Base-by-base conservation (phyloP, 192 early-diverging fungal species). In the Spizellomyces sp. region DNA sequence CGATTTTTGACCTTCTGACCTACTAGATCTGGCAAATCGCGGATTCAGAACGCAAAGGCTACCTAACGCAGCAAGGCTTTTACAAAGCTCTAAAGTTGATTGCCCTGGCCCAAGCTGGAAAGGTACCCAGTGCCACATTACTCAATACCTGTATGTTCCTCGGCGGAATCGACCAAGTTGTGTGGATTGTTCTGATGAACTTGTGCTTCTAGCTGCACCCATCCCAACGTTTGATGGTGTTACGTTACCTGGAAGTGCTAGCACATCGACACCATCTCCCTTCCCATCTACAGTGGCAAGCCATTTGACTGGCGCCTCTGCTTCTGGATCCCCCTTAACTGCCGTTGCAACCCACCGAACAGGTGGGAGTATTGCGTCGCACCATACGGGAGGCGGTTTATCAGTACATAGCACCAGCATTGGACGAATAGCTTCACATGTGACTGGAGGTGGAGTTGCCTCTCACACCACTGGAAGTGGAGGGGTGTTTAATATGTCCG, bases 1-100 rank as follows among this genome's bases (percentile, higher is more conserved):
- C 46, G 14, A 60, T 5, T 36, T 5, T 61, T 10, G n/a, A 42
- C 58, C 10, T n/a, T n/a, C 15, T 43, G 45, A 72, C n/a, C 12
- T 17, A 10, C 68, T 36, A 36, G 82, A 93, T 98, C 58, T 98
- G 96, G 96, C 84, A 94, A 52, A 77, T 91, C n/a, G 89, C 89
- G 6, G 94, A 95, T 75, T 64, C 81, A 4, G 89, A 93, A 36
- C 84, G 89, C 71, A 86, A 88, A 65, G 96, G 95, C 15, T 84
- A 86, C 41, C 77, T 96, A 57, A 89, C 88, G 19, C 80, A 82
- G 46, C 78, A 80, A 15, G 89, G 85, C 44, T 98, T 98, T 77
- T 83, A 79, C 64, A 86, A 90, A 42, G 93, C 92, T 8, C 73
- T 96, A 64, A 98, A 96, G 75, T 80, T 96, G 58, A 96, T 98